These are phyloP conservation scores for Acer saccharum DNA, from an alignment of 345 rosid species.

Conservation along the genomic window DNA sequence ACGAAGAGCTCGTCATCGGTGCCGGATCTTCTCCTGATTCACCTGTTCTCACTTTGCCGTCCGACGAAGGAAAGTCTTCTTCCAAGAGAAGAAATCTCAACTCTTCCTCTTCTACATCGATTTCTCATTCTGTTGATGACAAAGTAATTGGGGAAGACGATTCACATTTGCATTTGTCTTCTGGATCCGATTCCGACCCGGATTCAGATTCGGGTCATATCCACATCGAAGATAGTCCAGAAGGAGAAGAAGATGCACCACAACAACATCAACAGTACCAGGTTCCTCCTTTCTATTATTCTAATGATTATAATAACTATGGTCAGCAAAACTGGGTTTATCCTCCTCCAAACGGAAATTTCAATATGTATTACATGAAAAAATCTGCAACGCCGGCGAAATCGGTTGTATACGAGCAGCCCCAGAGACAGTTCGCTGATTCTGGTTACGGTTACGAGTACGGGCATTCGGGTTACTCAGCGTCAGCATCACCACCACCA, in stretches of 20 bases:
- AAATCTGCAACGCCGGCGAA: constrained; percentile 64
- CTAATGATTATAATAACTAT: constrained; percentile 31
- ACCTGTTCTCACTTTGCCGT: constrained; percentile 82
- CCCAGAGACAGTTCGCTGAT: constrained; percentile 42
- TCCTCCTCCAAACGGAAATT: constrained; percentile 31
- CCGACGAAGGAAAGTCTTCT: constrained; percentile 58
- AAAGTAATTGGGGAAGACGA: constrained; percentile 38
- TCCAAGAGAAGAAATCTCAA: constrained; percentile 22
- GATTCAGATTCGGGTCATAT: constrained; percentile 57
- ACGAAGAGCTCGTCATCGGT: constrained; percentile 72
- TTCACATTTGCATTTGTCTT: constrained; percentile 57
- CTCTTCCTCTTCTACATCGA: constrained; percentile 61
- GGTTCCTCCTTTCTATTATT: constrained; percentile 6
- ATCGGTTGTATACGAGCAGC: constrained; percentile 69
- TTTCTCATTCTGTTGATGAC: constrained; percentile 54
- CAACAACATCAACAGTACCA: background rate
- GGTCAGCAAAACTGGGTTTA: constrained; percentile 48
- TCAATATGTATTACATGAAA: constrained; percentile 68
- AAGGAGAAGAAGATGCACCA: constrained; percentile 11
- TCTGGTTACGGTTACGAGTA: constrained; percentile 38
- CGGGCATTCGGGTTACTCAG: constrained; percentile 38
- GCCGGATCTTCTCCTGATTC: constrained; percentile 43
- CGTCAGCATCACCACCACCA: background rate
- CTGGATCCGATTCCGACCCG: constrained; percentile 63
- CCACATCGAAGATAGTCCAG: constrained; percentile 40